These are phyloP conservation scores for Actinomortierella ambigua DNA, from an alignment of 371 early-diverging fungal genomes.

Conservation along the genomic window DNA sequence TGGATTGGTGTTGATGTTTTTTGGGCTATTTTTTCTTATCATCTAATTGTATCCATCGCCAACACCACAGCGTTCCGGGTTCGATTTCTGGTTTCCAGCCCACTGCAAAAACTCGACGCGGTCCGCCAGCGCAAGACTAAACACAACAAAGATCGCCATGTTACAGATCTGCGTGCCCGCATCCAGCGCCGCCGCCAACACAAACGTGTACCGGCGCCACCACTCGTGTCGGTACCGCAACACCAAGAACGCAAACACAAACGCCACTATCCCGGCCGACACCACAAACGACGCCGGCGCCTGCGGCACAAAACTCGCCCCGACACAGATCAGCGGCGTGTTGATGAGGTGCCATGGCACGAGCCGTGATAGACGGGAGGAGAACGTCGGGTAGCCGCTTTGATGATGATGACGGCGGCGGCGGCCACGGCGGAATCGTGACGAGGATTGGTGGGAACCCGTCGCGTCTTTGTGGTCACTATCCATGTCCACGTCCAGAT, in stretches of 20 bases:
- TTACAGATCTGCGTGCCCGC: conserved; percentile 45
- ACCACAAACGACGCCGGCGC: conserved; percentile 36
- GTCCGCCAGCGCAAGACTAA: conserved; percentile 30
- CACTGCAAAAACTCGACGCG: conserved; percentile 23
- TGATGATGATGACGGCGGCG: neutral
- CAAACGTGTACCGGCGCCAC: conserved; percentile 48
- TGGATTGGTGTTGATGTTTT: too few species aligned
- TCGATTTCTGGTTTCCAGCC: conserved; percentile 23
- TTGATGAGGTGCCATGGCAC: conserved; percentile 39
- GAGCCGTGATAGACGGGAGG: conserved; percentile 1
- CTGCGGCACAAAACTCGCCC: conserved; percentile 42
- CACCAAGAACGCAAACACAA: conserved; percentile 34
- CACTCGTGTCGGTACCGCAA: conserved; percentile 37
- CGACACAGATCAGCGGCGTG: conserved; percentile 31
- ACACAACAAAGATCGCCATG: conserved; percentile 46
- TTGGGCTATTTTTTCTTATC: neutral
- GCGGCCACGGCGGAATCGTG: neutral
- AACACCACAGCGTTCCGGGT: conserved; percentile 33
- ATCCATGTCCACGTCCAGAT: too few species aligned
- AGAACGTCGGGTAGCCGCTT: neutral
- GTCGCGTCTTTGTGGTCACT: too few species aligned
- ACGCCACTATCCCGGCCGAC: conserved; percentile 37
- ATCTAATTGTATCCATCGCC: conserved; percentile 40
- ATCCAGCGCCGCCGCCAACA: conserved; percentile 48
- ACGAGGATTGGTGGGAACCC: too few species aligned